A percentile compares a stretch with the other conserved stretches of the same genome.
Evolutionary conservation across 2,329 filamentous ascomycete species (phyloP).

Genomic region (Trematosphaeria pertusa): DNA sequence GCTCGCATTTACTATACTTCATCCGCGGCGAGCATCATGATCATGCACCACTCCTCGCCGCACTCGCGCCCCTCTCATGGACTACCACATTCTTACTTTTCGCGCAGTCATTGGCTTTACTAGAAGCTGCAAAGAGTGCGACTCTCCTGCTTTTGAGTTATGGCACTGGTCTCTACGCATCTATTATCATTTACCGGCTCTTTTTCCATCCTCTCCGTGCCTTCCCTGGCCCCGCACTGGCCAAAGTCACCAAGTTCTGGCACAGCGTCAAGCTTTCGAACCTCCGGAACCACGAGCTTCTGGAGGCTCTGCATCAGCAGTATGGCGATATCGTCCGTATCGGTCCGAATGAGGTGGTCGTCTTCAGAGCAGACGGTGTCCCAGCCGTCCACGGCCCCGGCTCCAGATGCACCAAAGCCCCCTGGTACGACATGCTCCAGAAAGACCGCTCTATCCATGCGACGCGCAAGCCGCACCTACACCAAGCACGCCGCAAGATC

Average conservation of each 20-base stretch:
- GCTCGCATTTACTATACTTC: conserved; percentile 1
- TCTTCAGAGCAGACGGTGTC: conserved; percentile 2
- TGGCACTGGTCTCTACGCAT: conserved; percentile 1
- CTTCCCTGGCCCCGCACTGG: conserved; percentile 45
- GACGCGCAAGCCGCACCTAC: conserved; percentile 9
- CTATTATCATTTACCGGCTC: conserved; percentile 34
- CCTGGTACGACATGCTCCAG: conserved; percentile 16
- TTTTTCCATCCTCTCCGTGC: conserved; percentile 49
- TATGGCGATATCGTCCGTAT: conserved; percentile 33
- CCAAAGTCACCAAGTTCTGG: conserved; percentile 12
- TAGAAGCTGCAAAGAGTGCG: neutral
- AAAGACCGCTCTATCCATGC: conserved; percentile 3
- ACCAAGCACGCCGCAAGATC: conserved; percentile 31
- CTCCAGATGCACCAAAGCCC: conserved; percentile 8
- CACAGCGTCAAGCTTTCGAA: conserved; percentile 15
- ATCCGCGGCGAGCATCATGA: conserved; percentile 2
- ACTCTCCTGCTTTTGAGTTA: neutral
- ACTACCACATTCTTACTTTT: neutral
- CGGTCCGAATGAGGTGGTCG: conserved; percentile 11
- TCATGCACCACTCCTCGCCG: neutral
- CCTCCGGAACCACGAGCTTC: conserved; percentile 1
- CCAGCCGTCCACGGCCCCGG: conserved; percentile 10
- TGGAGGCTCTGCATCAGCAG: conserved; percentile 36
- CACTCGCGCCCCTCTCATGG: neutral
- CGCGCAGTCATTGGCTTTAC: neutral